A percentile compares a stretch with the other conserved stretches of the same genome.
phyloP scores from a whole-genome alignment of 2,329 filamentous ascomycete species.

The Aspergillus hiratsukae region DNA sequence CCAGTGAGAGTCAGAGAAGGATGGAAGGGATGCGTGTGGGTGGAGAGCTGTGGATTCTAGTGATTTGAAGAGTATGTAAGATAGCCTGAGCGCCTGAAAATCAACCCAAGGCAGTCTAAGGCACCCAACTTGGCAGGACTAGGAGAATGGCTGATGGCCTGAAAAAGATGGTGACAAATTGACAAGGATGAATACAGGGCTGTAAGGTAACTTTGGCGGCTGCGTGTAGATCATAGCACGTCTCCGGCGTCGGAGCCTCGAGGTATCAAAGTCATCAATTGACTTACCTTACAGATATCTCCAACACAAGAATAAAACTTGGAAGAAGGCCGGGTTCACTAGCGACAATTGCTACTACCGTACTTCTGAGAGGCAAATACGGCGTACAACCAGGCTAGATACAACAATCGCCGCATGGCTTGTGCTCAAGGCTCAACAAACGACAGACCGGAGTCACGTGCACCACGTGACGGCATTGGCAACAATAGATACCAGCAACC shows the following conservation, averaged over 20 bases:
- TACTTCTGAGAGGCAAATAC: background rate
- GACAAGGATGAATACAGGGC: background rate
- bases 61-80: conserved; percentile 9
- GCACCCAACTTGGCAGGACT: conserved; percentile 10
- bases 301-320: background rate
- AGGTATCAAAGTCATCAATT: background rate
- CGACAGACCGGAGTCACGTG: conserved; percentile 1
- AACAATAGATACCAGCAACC: background rate
- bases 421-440: background rate
- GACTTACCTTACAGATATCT: background rate
- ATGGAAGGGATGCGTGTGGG: conserved; percentile 5
- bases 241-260: background rate
- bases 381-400: background rate
- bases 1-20: conserved; percentile 2
- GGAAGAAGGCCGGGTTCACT: background rate
- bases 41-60: background rate
- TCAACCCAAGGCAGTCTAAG: conserved; percentile 6
- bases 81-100: conserved; percentile 20
- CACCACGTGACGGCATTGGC: background rate
- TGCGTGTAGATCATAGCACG: background rate
- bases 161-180: background rate
- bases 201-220: background rate
- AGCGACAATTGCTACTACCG: background rate
- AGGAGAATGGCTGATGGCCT: conserved; percentile 1
- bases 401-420: background rate